phyloP scores from a whole-genome alignment of 768 basidiomycete genomes.

The Tremella yokohamensis region DNA sequence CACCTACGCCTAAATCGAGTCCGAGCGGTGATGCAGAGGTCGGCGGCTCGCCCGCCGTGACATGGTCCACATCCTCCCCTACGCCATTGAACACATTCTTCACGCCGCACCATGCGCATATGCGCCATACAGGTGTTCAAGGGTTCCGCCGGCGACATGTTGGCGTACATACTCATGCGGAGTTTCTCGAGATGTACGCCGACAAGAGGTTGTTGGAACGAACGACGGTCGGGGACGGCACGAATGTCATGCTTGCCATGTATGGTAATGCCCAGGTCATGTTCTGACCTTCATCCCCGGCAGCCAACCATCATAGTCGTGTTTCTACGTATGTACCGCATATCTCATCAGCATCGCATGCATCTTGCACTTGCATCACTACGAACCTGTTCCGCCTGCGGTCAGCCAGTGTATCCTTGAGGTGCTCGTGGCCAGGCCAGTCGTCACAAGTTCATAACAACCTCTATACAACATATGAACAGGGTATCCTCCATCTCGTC shows the following conservation, averaged over 20 bases:
- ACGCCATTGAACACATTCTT: slow-evolving; percentile 50
- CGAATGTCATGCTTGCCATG: slow-evolving; percentile 82
- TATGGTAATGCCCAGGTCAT: slow-evolving; percentile 92
- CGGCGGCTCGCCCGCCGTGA: slow-evolving; percentile 27
- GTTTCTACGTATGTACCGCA: not conserved
- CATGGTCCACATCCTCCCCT: slow-evolving; percentile 58
- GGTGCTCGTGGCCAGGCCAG: too few species aligned
- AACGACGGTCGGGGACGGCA: slow-evolving; percentile 64
- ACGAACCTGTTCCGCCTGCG: too few species aligned
- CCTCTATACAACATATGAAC: too few species aligned
- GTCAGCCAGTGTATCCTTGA: too few species aligned
- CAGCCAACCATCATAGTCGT: too few species aligned
- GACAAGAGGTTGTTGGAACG: slow-evolving; percentile 59
- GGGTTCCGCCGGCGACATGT: slow-evolving; percentile 73
- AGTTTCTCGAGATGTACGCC: slow-evolving; percentile 83
- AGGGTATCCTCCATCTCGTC: too few species aligned
- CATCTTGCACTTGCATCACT: not conserved
- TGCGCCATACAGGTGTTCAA: slow-evolving; percentile 61
- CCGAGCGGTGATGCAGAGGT: slow-evolving; percentile 3
- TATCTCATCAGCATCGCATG: not conserved
- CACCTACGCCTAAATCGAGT: slow-evolving; percentile 36
- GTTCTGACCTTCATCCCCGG: slow-evolving; percentile 58
- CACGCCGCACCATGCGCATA: not conserved
- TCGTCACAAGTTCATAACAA: too few species aligned
- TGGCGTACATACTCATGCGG: slow-evolving; percentile 76